Evolutionary conservation across 2,329 filamentous ascomycete species (phyloP), one percentile per base, ranked within the genome.

Genomic region (Botrytis squamosa): DNA sequence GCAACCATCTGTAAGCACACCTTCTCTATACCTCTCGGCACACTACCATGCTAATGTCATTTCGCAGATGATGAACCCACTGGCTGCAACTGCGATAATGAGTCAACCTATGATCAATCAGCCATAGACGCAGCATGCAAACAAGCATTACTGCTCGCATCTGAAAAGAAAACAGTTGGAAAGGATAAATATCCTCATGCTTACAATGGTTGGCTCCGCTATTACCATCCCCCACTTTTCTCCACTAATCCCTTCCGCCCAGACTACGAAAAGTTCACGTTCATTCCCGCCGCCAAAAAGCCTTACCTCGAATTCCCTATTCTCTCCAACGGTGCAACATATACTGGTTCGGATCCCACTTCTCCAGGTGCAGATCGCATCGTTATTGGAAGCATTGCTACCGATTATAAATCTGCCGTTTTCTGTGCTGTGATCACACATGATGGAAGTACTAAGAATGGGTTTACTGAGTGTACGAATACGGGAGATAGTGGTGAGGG

Each of bases 241-340:
- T 22, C 25, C 33, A 46, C 8, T 71, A 46, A 71, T 42, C 16
- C 29, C 22, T 20, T 55, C 29, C 22, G 2, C 44, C 25, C 40
- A 76, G 77, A 82, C 72, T 81, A 81, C 73, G 81, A 82, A 69
- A 74, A 79, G 18, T 80, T 81, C 76, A 73, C 76, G 38, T 82
- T 82, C 76, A 40, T 71, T 25, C 79, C 80, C 69, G 79, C 79
- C 16, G 67, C 78, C 38, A 52, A 72, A 38, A 77, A 76, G 49
- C 80, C 81, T 0, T 81, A 81, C 62, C 77, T 81, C 44, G 80
- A 81, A 55, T 82, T 82, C 42, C 80, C 81, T 8, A 78, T 82
- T 65, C 59, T 80, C 36, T 46, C 72, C 20, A 72, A 62, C 33
- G 78, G 78, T 29, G 55, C 68, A 2, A 67, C 29, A 9, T 81